A percentile compares a stretch with the other conserved stretches of the same genome.
These are phyloP conservation scores for Blastobotrys serpentis DNA, from an alignment of 1,139 yeast species.

Conservation along the genomic window DNA sequence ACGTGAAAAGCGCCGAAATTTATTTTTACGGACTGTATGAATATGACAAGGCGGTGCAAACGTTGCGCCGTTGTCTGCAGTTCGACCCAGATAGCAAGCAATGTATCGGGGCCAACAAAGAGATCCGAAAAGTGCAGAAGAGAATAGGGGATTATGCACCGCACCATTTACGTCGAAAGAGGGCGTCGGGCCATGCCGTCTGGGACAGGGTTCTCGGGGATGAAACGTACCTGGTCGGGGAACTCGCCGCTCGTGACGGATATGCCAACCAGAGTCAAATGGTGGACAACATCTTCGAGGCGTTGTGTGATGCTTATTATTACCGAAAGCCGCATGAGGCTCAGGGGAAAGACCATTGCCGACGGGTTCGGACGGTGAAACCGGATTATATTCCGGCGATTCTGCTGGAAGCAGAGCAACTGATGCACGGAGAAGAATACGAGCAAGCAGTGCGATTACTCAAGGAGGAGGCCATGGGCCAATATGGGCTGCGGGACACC, in stretches of 20 bases:
- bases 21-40: slow-evolving; percentile 53
- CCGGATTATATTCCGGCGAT: slow-evolving; percentile 48
- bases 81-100: slow-evolving; percentile 62
- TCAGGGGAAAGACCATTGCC: slow-evolving; percentile 37
- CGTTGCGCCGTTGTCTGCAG: slow-evolving; percentile 60
- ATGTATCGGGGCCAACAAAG: slow-evolving; percentile 53
- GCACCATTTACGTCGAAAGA: slow-evolving; percentile 18
- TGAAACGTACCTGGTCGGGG: neutral
- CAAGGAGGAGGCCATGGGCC: slow-evolving; percentile 40
- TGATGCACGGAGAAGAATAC: slow-evolving; percentile 44
- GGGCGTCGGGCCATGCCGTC: slow-evolving; percentile 42
- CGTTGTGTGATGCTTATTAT: slow-evolving; percentile 51
- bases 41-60: slow-evolving; percentile 49
- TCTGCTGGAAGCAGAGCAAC: slow-evolving; percentile 47
- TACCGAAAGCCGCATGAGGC: slow-evolving; percentile 30
- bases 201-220: slow-evolving; percentile 31
- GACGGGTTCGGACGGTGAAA: slow-evolving; percentile 35
- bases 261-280: slow-evolving; percentile 20
- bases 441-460: slow-evolving; percentile 47
- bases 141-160: slow-evolving; percentile 24
- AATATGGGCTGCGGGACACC: slow-evolving; percentile 46
- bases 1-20: slow-evolving; percentile 41
- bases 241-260: slow-evolving; percentile 2
- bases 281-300: slow-evolving; percentile 41
- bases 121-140: slow-evolving; percentile 44